Conservation (phyloP, 2,329 filamentous ascomycete genomes). For the Thielaviopsis populi region DNA sequence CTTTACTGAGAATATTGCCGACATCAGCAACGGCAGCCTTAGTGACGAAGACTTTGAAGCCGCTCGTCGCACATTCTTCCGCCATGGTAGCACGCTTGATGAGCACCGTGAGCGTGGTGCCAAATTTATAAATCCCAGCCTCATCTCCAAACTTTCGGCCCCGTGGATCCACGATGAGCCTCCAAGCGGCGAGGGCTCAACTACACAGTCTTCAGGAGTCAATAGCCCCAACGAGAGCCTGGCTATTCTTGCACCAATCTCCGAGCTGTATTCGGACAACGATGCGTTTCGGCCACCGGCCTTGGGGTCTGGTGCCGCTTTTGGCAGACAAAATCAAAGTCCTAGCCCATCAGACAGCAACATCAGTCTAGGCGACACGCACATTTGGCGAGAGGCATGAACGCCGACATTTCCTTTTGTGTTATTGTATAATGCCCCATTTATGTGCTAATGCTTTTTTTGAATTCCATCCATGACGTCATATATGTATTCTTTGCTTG, state of each 20-base stretch:
- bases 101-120: conserved; percentile 55
- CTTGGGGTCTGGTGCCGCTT: not conserved
- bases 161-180: conserved; percentile 47
- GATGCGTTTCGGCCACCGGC: not conserved
- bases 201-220: not conserved
- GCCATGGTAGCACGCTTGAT: conserved; percentile 51
- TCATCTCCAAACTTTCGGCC: conserved; percentile 52
- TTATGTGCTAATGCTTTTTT: not conserved
- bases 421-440: not conserved
- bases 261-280: not conserved
- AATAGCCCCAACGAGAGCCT: not conserved
- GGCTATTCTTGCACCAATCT: not conserved
- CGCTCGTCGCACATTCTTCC: conserved; percentile 28
- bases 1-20: conserved; percentile 21
- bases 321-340: conserved; percentile 10
- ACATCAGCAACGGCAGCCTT: not conserved
- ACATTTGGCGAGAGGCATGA: conserved; percentile 31
- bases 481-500: not conserved
- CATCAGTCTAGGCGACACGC: conserved; percentile 35
- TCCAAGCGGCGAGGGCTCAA: not conserved
- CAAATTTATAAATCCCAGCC: conserved; percentile 61
- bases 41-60: conserved; percentile 6
- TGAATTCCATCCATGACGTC: not conserved
- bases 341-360: conserved; percentile 30
- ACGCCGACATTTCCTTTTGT: not conserved